phyloP scores from a whole-genome alignment of 768 basidiomycete genomes.

The Mycena filopes region DNA sequence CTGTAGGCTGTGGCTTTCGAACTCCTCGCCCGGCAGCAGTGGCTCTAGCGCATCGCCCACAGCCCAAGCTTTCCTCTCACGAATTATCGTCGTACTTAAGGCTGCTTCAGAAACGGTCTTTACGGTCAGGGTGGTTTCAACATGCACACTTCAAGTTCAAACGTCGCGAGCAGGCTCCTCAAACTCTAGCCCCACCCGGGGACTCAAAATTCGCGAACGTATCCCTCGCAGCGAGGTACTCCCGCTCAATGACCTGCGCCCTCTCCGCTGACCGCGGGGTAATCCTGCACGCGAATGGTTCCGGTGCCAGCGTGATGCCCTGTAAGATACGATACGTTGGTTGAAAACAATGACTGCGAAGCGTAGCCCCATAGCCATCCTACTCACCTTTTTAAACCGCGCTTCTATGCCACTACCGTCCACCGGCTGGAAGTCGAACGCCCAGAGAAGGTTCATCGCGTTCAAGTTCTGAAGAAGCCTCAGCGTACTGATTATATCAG shows the following conservation, averaged over 20 bases:
- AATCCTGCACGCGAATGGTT: conserved; percentile 3
- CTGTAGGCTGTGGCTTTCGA: too few relatives aligned
- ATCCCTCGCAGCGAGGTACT: not conserved
- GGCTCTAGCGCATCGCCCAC: too few relatives aligned
- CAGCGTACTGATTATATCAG: too few relatives aligned
- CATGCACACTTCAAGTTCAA: too few relatives aligned
- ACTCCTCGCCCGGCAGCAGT: too few relatives aligned
- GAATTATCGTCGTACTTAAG: too few relatives aligned
- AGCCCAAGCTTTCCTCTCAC: too few relatives aligned
- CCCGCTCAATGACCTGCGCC: not conserved
- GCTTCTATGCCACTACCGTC: not conserved
- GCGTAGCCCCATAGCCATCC: not conserved
- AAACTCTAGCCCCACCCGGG: too few relatives aligned
- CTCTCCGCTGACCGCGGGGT: not conserved
- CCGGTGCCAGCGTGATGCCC: not conserved
- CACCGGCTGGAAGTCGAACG: conserved; percentile 3
- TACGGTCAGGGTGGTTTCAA: too few relatives aligned
- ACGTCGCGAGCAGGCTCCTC: too few relatives aligned
- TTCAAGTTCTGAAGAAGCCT: not conserved
- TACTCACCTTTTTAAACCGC: not conserved
- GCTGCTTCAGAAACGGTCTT: too few relatives aligned
- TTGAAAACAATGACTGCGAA: not conserved
- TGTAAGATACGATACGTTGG: not conserved
- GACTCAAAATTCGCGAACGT: not conserved
- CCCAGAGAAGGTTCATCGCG: conserved; percentile 6